A percentile compares a stretch with the other conserved stretches of the same genome.
Conservation (phyloP, 371 early-diverging fungal species). For the Parasitella parasitica region DNA sequence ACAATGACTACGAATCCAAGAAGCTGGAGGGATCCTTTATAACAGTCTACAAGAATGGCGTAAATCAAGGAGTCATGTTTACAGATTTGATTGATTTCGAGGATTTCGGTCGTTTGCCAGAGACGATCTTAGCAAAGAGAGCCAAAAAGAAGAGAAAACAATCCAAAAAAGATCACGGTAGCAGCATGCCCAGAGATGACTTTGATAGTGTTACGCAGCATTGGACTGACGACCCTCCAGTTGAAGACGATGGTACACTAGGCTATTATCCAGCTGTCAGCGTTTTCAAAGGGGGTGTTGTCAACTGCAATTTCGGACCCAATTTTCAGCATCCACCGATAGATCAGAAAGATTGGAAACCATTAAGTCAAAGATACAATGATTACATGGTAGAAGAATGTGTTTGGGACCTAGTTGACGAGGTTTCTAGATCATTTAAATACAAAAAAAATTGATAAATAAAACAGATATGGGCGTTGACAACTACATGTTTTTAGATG, state of each 20-base stretch:
- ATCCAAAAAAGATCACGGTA: conserved; percentile 23
- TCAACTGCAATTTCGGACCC: conserved; percentile 70
- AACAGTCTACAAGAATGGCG: conserved; percentile 67
- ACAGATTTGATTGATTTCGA: conserved; percentile 57
- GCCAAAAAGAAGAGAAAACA: conserved; percentile 44
- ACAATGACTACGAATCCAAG: conserved; percentile 37
- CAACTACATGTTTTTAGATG: not conserved
- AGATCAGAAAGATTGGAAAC: conserved; percentile 56
- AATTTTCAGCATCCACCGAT: conserved; percentile 61
- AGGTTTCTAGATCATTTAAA: conserved; percentile 42
- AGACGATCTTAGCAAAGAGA: conserved; percentile 32
- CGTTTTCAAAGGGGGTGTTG: conserved; percentile 65
- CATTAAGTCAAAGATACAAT: conserved; percentile 59
- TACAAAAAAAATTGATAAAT: conserved; percentile 8
- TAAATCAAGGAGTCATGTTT: conserved; percentile 65
- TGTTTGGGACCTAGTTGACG: conserved; percentile 67
- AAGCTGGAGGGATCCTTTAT: conserved; percentile 47
- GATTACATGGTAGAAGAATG: conserved; percentile 68
- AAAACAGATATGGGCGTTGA: not conserved
- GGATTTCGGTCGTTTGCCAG: conserved; percentile 49
- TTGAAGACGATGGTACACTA: conserved; percentile 66
- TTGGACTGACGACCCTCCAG: conserved; percentile 53
- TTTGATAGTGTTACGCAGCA: conserved; percentile 39
- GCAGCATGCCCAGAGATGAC: conserved; percentile 23
- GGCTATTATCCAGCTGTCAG: conserved; percentile 73